Base-by-base conservation (phyloP, 2,329 filamentous ascomycete genomes). In the Cladosporium sphaerospermum region DNA sequence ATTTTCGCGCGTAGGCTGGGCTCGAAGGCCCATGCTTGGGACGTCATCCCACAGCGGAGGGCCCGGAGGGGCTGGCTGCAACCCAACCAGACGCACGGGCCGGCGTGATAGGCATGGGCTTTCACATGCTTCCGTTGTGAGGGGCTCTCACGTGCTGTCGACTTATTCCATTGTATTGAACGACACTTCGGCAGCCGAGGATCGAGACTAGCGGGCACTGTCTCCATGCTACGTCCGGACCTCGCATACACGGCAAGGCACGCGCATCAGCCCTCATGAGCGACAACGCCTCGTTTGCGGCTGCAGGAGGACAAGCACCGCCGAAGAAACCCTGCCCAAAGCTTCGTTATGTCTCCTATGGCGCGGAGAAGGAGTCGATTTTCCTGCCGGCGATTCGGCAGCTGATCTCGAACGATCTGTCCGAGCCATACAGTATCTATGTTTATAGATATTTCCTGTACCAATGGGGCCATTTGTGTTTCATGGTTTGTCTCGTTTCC, bases 341-440 rank as follows among this genome's bases (percentile, higher is more conserved):
- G 40, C 70, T 79, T 59, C 74, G 71, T 58, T 85, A 84, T 67
- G 68, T 81, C 56, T 79, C 79, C 62, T 86, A 85, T 66, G 75
- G 82, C 56, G 69, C 70, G 52, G 67, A 75, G 46, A 80, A 81
- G 59, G 83, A 86, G 65, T 77, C 79, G 49, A 72, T 75, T 53
- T 84, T 93, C 67, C 83, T 99, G 40, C 84, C 90, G 34, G 84
- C 89, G 40, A 96, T 99, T 71, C 85, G 92, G 52, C 85, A 91
- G 54, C 75, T 99, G 66, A 99, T 99, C 65, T 93, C 91, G 42
- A 95, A 92, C 65, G 93, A 97, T 68, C 79, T 99, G 46, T 97
- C 92, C 62, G 93, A 99, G 71, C 93, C 93, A 1, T 99, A 99
- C 71, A 97, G 92, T 73, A 97, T 99, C 68, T 99, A 99, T 74